Conservation (phyloP, 257 asterid genomes). For the Vinca minor region DNA sequence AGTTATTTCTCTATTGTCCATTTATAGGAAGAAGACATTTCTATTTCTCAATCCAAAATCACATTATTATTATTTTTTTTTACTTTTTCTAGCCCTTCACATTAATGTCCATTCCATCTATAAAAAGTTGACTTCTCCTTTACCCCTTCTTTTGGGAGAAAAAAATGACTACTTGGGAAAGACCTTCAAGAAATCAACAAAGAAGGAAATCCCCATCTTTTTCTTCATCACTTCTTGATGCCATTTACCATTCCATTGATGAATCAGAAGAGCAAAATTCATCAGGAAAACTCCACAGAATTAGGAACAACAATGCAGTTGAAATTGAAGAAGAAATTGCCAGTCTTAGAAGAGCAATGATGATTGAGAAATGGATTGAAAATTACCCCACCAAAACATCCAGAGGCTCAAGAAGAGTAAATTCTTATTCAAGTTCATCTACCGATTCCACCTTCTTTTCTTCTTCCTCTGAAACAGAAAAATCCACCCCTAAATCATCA, state of each 20-base stretch:
- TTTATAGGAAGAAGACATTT: too few relatives aligned
- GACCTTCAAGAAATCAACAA: conserved; percentile 16
- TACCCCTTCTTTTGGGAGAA: neutral
- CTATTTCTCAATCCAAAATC: too few relatives aligned
- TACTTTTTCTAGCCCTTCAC: neutral
- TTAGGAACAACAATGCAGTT: conserved; percentile 22
- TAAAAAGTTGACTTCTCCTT: neutral
- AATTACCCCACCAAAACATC: too few relatives aligned
- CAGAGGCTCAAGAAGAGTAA: conserved; percentile 30
- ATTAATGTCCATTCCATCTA: neutral
- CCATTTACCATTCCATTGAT: conserved; percentile 71
- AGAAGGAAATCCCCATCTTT: conserved; percentile 58
- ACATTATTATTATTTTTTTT: too few relatives aligned
- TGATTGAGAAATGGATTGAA: conserved; percentile 81
- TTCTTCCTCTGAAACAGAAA: conserved; percentile 56
- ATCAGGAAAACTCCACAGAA: conserved; percentile 11
- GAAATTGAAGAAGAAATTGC: conserved; percentile 47
- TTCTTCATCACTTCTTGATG: conserved; percentile 74
- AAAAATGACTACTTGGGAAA: conserved; percentile 25
- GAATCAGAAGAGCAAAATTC: conserved; percentile 26
- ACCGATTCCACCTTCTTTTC: conserved; percentile 60
- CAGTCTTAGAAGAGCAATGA: conserved; percentile 59
- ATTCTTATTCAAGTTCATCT: conserved; percentile 51
- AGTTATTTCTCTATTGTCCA: too few relatives aligned
- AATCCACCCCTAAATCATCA: conserved; percentile 36